Percentiles rank a stretch among this genome's conserved stretches.
phyloP scores from a whole-genome alignment of 2,329 filamentous ascomycete genomes.

The Colletotrichum sojae region DNA sequence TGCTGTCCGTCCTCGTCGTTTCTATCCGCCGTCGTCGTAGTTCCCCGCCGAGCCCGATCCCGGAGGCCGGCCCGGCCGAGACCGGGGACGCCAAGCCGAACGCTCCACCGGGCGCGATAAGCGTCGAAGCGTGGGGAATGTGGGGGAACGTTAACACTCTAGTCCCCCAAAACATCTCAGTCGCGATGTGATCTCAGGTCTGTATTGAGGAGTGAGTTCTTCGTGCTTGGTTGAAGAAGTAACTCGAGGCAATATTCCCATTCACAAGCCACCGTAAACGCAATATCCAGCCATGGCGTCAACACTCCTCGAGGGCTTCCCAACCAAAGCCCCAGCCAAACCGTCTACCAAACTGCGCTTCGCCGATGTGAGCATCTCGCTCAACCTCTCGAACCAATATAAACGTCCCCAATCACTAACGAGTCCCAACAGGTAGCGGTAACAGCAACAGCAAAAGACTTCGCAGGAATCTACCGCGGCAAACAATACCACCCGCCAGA shows the following conservation, averaged over 20 bases:
- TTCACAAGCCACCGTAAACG: too few relatives aligned
- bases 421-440: conserved; percentile 49
- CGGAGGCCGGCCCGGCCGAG: conserved; percentile 18
- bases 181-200: neutral
- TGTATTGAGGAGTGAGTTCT: too few relatives aligned
- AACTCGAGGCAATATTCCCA: too few relatives aligned
- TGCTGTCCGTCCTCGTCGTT: too few relatives aligned
- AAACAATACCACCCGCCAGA: conserved; percentile 64
- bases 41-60: neutral
- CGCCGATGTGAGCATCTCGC: conserved; percentile 25
- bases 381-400: too few relatives aligned
- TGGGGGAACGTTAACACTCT: conserved; percentile 24
- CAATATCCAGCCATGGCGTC: neutral
- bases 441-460: conserved; percentile 58
- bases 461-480: conserved; percentile 64
- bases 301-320: conserved; percentile 10
- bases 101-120: conserved; percentile 15
- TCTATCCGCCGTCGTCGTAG: too few relatives aligned
- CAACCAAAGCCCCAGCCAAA: conserved; percentile 20
- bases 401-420: too few relatives aligned
- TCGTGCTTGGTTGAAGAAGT: too few relatives aligned
- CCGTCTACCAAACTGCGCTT: conserved; percentile 28
- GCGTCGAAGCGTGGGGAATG: conserved; percentile 27
- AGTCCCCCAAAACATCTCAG: neutral
- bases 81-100: conserved; percentile 24